Base-by-base conservation (phyloP, 768 basidiomycete species). In the Termitomyces sp. region DNA sequence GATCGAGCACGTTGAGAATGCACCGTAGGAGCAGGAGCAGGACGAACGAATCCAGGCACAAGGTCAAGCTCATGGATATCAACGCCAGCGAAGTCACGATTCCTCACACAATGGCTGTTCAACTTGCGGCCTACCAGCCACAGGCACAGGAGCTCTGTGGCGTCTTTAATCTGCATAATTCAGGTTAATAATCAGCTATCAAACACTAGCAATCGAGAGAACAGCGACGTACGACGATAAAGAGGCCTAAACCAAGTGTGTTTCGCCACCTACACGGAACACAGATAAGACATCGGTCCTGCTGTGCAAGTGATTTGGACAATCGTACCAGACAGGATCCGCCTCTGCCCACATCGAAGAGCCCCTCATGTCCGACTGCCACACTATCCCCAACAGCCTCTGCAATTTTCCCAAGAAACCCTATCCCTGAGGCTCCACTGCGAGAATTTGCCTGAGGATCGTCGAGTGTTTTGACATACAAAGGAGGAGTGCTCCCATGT, bases 61-160 rank as follows among this genome's bases (percentile, higher is more conserved):
- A 92, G 76, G 66, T 91, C 88, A 43, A 91, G 17, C 17, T 82
- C 83, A 10, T 71, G 66, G 45, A 82, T 63, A 64, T 91, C 88
- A 14, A 91, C 81, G 0, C 86, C 87, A n/a, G 77, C 74, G 65
- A 92, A 92, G 42, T 88, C 74, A 58, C 81, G 77, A 63, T 77
- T 87, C 70, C 84, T 87, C 31, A 90, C 82, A 23, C 75, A 73
- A 11, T 89, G 77, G 2, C 81, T 83, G 65, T 87, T 82, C 5
- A 90, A 73, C 65, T 91, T 89, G 16, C 82, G 83, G 65, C 87
- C 86, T 4, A 83, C 77, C 4, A 89, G 76, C 72, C 81, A 87
- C 4, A 89, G 74, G 62, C 90, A 84, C 6, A 87, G 69, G 1
- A 92, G 74, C 35, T 86, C 79, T 2, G 89, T 41, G 49, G 83